Base-by-base conservation (phyloP, 345 rosid genomes). In the Cardiospermum halicacabum region DNA sequence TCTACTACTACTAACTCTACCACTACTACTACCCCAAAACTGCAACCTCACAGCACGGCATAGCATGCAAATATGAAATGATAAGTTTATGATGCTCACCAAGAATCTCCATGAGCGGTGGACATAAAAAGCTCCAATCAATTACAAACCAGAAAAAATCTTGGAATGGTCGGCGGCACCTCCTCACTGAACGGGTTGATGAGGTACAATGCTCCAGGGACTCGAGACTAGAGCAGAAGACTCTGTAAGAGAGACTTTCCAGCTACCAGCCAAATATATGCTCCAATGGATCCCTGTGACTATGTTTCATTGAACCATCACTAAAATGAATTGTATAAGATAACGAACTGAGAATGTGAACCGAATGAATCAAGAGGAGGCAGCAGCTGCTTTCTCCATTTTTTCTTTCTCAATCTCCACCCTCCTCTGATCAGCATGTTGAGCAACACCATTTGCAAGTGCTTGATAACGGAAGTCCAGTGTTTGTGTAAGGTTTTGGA, bases 401-500 rank as follows among this genome's bases (percentile, higher is more conserved):
- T 80, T 87, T 78, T 89, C 97, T 77, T 91, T 95, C 71, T 92
- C 96, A 13, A 91, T 91, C 80, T 85, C 99, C 26, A 64, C 84
- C 78, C 96, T 88, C 75, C 99, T 89, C 74, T 80, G 80, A 62
- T 91, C 99, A 57, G 99, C 98, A 72, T 91, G 98, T 82, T 82
- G 89, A 27, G 91, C 96, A 75, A 95, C 82, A 43, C 90, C 90
- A 59, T 85, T 87, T 25, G 99, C 99, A 36, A 89, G 80, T 11
- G 96, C 96, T 71, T 89, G 98, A 77, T 84, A 82, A 73, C 74
- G 88, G 66, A 88, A 82, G 76, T 91, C 98, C 25, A 95, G 86
- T 3, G 85, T 77, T 82, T 86, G 94, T 27, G 76, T 88, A 45
- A 95, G 87, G 82, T 74, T 86, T 81, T 88, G 96, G 73, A 91